Evolutionary conservation across 2,329 filamentous ascomycete species (phyloP), one percentile per base, ranked within the genome.

Genomic region (Escovopsis weberi): DNA sequence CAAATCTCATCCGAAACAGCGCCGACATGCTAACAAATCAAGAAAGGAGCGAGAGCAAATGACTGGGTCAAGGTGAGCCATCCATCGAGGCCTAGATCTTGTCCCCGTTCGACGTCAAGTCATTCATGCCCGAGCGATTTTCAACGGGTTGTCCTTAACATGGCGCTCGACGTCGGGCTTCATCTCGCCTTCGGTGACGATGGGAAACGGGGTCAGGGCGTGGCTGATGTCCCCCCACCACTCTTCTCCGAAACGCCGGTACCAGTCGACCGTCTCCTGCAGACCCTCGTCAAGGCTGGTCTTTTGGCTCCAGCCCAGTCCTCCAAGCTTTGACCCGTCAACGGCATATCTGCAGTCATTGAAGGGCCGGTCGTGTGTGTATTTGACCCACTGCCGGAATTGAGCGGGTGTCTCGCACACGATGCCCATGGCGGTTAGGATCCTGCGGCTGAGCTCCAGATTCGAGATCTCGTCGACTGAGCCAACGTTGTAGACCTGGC

Each of bases 401-500:
- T 78, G 69, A 45, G 71, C 67, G 28, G 64, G 59, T 4, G 62
- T 65, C 15, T 66, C 61, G 45, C 72, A 63, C 6, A 65, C 60
- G 45, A 82, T 69, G 18, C 68, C 68, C 55, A 86, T 76, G 44
- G 78, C 67, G 30, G 67, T 65, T 26, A 88, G 67, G 15, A 89
- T 66, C 57, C 71, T 74, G 45, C 65, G 62, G 60, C 82, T 83
- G 6, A 89, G 68, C 3, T 78, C 69, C 15, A 82, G 64, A 56
- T 88, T 88, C 49, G 81, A 83, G 38, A 88, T 73, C 57, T 88
- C 83, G 56, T 87, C 81, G 46, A 74, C 72, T 0, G 85, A 88
- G 37, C 81, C 80, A 9, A 91, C 81, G 50, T 91, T 91, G 68
- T 91, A 91, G 46, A 84, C 75, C 53, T 87, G 80, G 1, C 83